Evolutionary conservation across 441 rosid genomes (phyloP).

Genomic region (Codiaeum variegatum): DNA sequence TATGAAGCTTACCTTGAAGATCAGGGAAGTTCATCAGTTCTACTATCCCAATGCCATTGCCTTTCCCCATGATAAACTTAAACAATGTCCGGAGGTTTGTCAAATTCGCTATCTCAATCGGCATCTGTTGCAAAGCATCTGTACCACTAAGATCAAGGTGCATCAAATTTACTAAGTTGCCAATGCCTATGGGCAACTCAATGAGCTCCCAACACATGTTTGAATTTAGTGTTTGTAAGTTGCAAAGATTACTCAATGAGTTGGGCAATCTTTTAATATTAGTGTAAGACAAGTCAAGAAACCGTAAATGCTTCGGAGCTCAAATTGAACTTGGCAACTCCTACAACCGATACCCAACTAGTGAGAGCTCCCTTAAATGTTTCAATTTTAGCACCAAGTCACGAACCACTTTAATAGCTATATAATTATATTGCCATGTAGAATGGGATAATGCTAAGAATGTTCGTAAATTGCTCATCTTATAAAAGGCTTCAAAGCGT

Average conservation of each 20-base stretch:
- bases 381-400: conserved; percentile 4
- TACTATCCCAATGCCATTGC: not conserved
- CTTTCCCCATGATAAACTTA: not conserved
- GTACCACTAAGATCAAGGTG: not conserved
- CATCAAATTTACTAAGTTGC: conserved; percentile 8
- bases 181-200: not conserved
- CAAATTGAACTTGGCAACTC: conserved; percentile 6
- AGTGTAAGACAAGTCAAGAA: conserved; percentile 22
- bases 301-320: conserved; percentile 22
- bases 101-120: conserved; percentile 10
- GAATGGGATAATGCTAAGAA: not conserved
- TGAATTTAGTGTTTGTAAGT: not conserved
- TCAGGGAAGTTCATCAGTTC: not conserved
- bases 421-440: not conserved
- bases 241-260: not conserved
- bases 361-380: conserved; percentile 5
- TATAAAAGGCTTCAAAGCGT: not conserved
- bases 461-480: conserved; percentile 1
- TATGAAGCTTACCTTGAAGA: not conserved
- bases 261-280: not conserved
- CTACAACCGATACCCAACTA: not conserved
- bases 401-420: not conserved
- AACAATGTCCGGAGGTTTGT: not conserved
- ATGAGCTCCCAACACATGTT: not conserved
- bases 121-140: conserved; percentile 10